Base-by-base conservation (phyloP, 2,329 filamentous ascomycete species). In the Fusarium nygamai region DNA sequence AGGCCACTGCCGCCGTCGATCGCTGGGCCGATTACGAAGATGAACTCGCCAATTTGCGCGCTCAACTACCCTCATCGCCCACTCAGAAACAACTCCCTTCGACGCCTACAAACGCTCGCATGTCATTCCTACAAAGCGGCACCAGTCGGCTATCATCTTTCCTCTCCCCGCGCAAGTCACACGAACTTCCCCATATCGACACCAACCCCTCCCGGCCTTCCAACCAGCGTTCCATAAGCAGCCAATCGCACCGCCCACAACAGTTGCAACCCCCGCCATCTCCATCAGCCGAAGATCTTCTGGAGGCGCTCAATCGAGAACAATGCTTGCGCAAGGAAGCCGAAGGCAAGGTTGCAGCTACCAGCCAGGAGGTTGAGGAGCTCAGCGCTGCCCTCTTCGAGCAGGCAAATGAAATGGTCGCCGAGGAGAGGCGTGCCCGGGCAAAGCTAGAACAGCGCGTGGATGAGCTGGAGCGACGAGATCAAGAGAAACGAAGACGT, bases 401-500 rank as follows among this genome's bases (percentile, higher is more conserved):
- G 83, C 92, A 95, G 84, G 94, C 94, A 59, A 96, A 96, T 81
- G 91, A 95, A 83, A 96, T 96, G 94, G 94, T 96, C 27, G 93
- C 94, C 5, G 86, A 88, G 24, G 94, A 96, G 85, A 86, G 94
- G 48, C 88, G 90, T 64, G 92, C 92, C 39, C 85, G 93, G 67
- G 92, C 92, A 11, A 89, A 88, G 78, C 86, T 96, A 31, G 92
- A 95, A 83, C 90, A 92, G 80, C 85, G 92, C 44, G 88, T 96
- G 13, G 88, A 86, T 67, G 86, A 91, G 77, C 83, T 96, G 29
- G 93, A 95, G 83, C 84, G 86, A 76, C 85, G 93, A 69, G 94
- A 96, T 67, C 83, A 81, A 54, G 93, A 95, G 74, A 94, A 94
- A 86, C 86, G 88, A 77, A 86, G 86, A 65, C 84, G 94, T 58